A percentile compares a stretch with the other conserved stretches of the same genome.
phyloP scores from a whole-genome alignment of 176 grass and related monocot genomes.

The Hordeum marinum region DNA sequence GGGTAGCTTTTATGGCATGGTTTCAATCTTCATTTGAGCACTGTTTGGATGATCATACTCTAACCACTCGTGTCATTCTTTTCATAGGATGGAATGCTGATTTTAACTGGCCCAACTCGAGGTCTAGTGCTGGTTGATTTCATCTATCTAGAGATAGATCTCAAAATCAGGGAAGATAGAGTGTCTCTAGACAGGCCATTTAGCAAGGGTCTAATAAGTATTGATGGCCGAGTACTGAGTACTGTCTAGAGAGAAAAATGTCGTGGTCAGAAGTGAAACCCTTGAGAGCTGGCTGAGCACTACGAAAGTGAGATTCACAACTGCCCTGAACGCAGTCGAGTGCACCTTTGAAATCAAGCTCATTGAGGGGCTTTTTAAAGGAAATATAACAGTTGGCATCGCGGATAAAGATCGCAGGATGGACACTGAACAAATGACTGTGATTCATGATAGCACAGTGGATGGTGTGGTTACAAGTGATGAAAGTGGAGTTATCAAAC shows the following conservation, averaged over 20 bases:
- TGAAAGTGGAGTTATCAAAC: too few relatives aligned
- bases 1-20: too few relatives aligned
- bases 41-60: background rate
- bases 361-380: background rate
- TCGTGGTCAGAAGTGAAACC: background rate
- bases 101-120: too few relatives aligned
- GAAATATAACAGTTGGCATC: too few relatives aligned
- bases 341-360: background rate
- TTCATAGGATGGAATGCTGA: too few relatives aligned
- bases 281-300: background rate
- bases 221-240: background rate
- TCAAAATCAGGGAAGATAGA: background rate
- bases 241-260: background rate
- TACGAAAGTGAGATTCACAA: background rate
- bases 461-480: too few relatives aligned
- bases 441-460: too few relatives aligned
- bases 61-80: too few relatives aligned
- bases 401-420: too few relatives aligned
- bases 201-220: background rate
- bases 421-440: too few relatives aligned
- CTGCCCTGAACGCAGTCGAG: background rate
- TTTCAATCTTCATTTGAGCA: background rate
- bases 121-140: too few relatives aligned
- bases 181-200: background rate
- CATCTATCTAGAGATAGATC: too few relatives aligned